These are phyloP conservation scores for Plectosphaerella sp. DNA, from an alignment of 2,329 filamentous ascomycete genomes.

Conservation along the genomic window DNA sequence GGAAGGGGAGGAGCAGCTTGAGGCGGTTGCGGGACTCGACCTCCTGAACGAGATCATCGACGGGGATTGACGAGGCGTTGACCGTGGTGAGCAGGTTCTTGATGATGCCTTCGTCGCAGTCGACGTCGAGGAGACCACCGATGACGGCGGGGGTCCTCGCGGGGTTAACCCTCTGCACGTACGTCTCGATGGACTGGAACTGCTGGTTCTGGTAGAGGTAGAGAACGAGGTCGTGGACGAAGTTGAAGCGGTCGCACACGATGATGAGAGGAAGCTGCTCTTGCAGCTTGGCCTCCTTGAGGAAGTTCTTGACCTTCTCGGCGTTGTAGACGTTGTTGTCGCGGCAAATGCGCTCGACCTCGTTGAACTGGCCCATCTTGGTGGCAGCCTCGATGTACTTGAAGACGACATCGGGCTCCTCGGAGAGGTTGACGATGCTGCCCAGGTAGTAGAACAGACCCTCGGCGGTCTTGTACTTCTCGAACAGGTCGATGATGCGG, in stretches of 20 bases:
- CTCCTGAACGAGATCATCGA: conserved; percentile 88
- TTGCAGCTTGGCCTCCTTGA: conserved; percentile 89
- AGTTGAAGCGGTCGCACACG: conserved; percentile 98
- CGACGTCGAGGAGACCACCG: conserved; percentile 89
- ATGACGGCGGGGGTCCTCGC: conserved; percentile 86
- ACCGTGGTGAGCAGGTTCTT: conserved; percentile 86
- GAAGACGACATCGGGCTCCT: conserved; percentile 94
- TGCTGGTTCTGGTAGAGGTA: conserved; percentile 99
- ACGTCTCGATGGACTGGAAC: conserved; percentile 97
- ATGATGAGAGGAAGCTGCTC: conserved; percentile 97
- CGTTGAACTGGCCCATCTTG: conserved; percentile 86
- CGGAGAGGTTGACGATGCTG: conserved; percentile 94
- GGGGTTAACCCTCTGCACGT: conserved; percentile 96
- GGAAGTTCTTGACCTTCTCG: conserved; percentile 98
- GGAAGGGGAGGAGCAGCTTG: conserved; percentile 92
- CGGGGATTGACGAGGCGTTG: conserved; percentile 78
- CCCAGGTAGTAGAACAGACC: conserved; percentile 98
- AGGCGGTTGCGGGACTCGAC: conserved; percentile 95
- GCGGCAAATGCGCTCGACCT: conserved; percentile 95
- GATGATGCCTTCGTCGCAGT: conserved; percentile 95
- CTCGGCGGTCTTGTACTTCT: conserved; percentile 96
- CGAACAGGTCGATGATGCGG: conserved; percentile 85
- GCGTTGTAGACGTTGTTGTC: conserved; percentile 88
- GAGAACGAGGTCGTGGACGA: conserved; percentile 92
- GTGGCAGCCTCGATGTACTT: conserved; percentile 99